phyloP scores from a whole-genome alignment of 352 stramenopile species.

The Phytophthora ohioensis region DNA sequence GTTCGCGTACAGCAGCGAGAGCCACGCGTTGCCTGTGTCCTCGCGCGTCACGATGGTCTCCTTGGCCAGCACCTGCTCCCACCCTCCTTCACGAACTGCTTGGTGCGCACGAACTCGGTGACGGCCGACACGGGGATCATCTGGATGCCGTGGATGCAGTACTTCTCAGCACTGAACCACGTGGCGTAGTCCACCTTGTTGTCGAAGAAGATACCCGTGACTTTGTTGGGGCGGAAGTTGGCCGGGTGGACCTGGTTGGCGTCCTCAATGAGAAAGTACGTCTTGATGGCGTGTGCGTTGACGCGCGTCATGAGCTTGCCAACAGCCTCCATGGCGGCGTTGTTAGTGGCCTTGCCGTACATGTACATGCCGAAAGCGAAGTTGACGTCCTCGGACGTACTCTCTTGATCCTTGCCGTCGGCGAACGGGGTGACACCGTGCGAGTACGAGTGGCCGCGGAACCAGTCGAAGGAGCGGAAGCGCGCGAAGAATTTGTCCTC shows the following conservation, averaged over 20 bases:
- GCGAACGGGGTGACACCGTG: slow-evolving; percentile 66
- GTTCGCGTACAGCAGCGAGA: slow-evolving; percentile 68
- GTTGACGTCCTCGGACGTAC: slow-evolving; percentile 74
- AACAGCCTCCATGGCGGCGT: slow-evolving; percentile 39
- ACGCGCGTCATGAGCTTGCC: slow-evolving; percentile 63
- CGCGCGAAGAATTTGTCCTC: slow-evolving; percentile 56
- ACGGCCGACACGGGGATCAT: slow-evolving; percentile 80
- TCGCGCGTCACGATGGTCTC: slow-evolving; percentile 57
- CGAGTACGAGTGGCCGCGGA: slow-evolving; percentile 75
- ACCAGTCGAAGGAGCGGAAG: slow-evolving; percentile 79
- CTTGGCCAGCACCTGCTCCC: slow-evolving; percentile 63
- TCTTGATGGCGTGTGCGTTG: slow-evolving; percentile 61
- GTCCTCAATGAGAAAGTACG: slow-evolving; percentile 68
- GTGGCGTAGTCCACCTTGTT: slow-evolving; percentile 84
- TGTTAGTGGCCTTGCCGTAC: slow-evolving; percentile 56
- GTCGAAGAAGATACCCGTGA: slow-evolving; percentile 80
- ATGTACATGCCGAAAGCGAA: slow-evolving; percentile 66
- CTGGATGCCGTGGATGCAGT: slow-evolving; percentile 85
- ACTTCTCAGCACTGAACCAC: slow-evolving; percentile 79
- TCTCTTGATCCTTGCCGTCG: slow-evolving; percentile 80
- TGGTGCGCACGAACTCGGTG: slow-evolving; percentile 62
- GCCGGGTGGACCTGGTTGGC: slow-evolving; percentile 57
- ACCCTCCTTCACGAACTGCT: slow-evolving; percentile 65
- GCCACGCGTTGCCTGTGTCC: slow-evolving; percentile 51
- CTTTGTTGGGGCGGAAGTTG: slow-evolving; percentile 68